Percentiles rank a stretch among this genome's conserved stretches.
phyloP scores from a whole-genome alignment of 257 asterid genomes.

The Nicotiana undulata region DNA sequence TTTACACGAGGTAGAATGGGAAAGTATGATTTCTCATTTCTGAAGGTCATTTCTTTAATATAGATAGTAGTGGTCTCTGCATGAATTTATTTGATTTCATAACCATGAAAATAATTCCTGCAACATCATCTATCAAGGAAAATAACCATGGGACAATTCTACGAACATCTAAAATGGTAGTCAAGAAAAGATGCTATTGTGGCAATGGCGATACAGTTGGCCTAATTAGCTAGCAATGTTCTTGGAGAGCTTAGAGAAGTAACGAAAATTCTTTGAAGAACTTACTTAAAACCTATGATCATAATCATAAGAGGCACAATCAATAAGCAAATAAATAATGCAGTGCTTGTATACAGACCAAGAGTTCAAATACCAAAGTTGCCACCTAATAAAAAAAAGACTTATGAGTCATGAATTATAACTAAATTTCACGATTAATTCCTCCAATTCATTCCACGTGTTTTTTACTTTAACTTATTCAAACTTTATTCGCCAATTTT shows the following conservation, averaged over 20 bases:
- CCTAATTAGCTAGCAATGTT: neutral
- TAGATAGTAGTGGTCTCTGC: neutral
- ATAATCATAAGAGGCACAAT: neutral
- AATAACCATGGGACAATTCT: neutral
- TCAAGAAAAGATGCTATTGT: neutral
- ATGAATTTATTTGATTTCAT: neutral
- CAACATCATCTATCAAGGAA: neutral
- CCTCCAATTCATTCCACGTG: too few species aligned
- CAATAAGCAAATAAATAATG: neutral
- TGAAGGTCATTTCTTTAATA: neutral
- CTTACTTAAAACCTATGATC: slow-evolving; percentile 28
- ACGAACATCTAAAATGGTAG: neutral
- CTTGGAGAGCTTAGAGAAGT: neutral
- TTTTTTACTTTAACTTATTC: too few species aligned
- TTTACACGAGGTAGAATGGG: neutral
- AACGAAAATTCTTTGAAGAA: slow-evolving; percentile 8
- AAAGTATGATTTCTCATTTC: neutral
- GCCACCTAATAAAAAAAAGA: neutral
- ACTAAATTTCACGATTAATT: too few species aligned
- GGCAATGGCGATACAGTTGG: too few species aligned
- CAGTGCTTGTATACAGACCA: neutral
- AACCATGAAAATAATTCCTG: neutral
- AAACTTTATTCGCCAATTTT: too few species aligned
- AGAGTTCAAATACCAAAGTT: neutral
- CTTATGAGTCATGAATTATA: too few species aligned